A percentile compares a stretch with the other conserved stretches of the same genome.
Evolutionary conservation across 257 asterid species (phyloP).

Genomic region (Solanum bulbocastanum): DNA sequence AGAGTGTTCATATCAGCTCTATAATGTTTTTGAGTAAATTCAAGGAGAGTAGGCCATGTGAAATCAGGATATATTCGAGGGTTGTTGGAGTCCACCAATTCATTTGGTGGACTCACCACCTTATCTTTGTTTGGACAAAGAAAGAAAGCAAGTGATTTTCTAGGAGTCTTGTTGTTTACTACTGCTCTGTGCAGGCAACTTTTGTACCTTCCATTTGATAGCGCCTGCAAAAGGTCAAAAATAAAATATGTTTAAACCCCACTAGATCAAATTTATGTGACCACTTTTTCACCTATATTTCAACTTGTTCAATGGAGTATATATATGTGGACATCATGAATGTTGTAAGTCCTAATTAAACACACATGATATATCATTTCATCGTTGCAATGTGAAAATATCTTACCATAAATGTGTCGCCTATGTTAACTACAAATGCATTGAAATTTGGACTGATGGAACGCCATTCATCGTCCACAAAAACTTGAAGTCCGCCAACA

Average conservation of each 20-base stretch:
- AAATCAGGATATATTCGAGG: conserved; percentile 82
- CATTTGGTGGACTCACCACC: conserved; percentile 77
- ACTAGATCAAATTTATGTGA: neutral
- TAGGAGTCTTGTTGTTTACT: conserved; percentile 61
- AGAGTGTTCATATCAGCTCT: conserved; percentile 92
- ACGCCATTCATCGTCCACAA: conserved; percentile 65
- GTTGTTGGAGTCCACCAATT: conserved; percentile 60
- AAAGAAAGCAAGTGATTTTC: conserved; percentile 90
- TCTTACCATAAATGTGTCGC: conserved; percentile 90
- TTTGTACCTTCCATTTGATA: conserved; percentile 78
- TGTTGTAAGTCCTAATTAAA: neutral
- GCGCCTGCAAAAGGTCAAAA: conserved; percentile 43
- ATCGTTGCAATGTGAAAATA: neutral
- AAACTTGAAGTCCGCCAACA: conserved; percentile 80
- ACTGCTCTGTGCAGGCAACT: conserved; percentile 94
- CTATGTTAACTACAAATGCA: conserved; percentile 86
- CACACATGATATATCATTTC: neutral
- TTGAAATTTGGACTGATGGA: conserved; percentile 44
- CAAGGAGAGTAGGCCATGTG: conserved; percentile 60
- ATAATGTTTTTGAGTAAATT: conserved; percentile 84
- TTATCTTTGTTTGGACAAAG: conserved; percentile 74
- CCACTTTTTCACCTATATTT: neutral
- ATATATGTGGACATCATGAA: too few species aligned
- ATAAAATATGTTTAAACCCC: neutral
- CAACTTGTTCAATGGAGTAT: neutral